Conservation (phyloP, 2,329 filamentous ascomycete species). For the Neofusicoccum umdonicola region DNA sequence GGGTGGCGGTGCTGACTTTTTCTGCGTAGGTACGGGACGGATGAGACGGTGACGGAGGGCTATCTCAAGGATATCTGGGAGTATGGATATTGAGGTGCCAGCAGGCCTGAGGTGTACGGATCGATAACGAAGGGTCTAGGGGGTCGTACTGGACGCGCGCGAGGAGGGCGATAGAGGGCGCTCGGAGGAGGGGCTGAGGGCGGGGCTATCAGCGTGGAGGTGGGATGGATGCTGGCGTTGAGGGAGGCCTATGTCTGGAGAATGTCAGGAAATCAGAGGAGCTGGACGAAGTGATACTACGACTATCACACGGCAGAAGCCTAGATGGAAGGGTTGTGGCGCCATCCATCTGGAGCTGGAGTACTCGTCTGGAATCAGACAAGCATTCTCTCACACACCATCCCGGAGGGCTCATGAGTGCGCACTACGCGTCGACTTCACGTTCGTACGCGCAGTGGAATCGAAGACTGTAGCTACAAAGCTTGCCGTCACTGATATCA, state of each 20-base stretch:
- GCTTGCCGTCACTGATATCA: background rate
- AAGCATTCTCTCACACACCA: background rate
- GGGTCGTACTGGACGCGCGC: conserved; percentile 4
- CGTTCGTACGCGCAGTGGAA: background rate
- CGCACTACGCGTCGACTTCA: background rate
- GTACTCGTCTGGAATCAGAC: background rate
- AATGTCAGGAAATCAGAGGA: background rate
- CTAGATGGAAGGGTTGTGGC: background rate
- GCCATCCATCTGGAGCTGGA: too few relatives aligned
- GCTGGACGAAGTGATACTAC: background rate
- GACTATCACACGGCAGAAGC: background rate
- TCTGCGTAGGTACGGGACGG: conserved; percentile 60
- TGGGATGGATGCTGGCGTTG: background rate
- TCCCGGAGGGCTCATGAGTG: background rate
- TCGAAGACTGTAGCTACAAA: background rate
- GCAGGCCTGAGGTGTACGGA: background rate
- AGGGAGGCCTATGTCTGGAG: background rate
- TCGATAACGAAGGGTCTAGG: conserved; percentile 3
- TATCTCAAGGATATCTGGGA: conserved; percentile 85
- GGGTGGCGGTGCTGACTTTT: background rate
- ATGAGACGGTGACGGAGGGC: conserved; percentile 76
- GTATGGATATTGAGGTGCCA: conserved; percentile 38
- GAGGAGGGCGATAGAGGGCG: conserved; percentile 5
- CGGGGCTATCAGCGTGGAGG: background rate
- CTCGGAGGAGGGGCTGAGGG: background rate